Evolutionary conservation across 306 rosid species (phyloP).

Genomic region (Lagenaria siceraria): DNA sequence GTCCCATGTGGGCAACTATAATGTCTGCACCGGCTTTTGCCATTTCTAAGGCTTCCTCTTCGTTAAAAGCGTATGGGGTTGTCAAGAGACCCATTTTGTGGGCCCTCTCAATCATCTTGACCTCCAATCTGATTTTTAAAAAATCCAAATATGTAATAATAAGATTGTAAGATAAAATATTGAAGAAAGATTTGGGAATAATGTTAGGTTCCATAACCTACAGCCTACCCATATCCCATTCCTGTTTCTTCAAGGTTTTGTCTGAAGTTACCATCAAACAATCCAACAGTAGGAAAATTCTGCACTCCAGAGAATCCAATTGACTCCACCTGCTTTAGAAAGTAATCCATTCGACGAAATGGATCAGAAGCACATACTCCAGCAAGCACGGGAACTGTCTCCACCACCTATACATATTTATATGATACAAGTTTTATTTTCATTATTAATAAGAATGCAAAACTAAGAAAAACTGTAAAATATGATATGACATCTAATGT

Average conservation of each 20-base stretch:
- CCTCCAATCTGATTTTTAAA: slow-evolving; percentile 61
- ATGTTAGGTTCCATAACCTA: slow-evolving; percentile 5
- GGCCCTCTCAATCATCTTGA: slow-evolving; percentile 76
- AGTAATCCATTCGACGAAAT: slow-evolving; percentile 77
- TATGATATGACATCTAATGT: neutral
- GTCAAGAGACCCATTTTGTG: slow-evolving; percentile 88
- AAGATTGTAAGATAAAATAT: neutral
- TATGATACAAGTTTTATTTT: neutral
- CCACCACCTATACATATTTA: slow-evolving; percentile 46
- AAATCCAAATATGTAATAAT: neutral
- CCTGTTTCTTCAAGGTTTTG: slow-evolving; percentile 96
- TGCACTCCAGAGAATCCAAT: slow-evolving; percentile 87
- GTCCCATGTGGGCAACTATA: slow-evolving; percentile 92
- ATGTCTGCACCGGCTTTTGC: slow-evolving; percentile 78
- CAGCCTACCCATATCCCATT: slow-evolving; percentile 79
- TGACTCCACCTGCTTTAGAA: slow-evolving; percentile 79
- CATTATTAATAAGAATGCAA: neutral
- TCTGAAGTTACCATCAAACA: slow-evolving; percentile 82
- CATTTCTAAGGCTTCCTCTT: slow-evolving; percentile 70
- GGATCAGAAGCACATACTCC: slow-evolving; percentile 93
- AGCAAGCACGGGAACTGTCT: slow-evolving; percentile 78
- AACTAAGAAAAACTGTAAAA: neutral
- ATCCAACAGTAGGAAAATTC: slow-evolving; percentile 94
- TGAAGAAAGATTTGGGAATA: neutral
- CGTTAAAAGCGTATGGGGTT: slow-evolving; percentile 81